These are phyloP conservation scores for Coelastrella sp. DNA, from an alignment of 139 green algal species.

Conservation along the genomic window DNA sequence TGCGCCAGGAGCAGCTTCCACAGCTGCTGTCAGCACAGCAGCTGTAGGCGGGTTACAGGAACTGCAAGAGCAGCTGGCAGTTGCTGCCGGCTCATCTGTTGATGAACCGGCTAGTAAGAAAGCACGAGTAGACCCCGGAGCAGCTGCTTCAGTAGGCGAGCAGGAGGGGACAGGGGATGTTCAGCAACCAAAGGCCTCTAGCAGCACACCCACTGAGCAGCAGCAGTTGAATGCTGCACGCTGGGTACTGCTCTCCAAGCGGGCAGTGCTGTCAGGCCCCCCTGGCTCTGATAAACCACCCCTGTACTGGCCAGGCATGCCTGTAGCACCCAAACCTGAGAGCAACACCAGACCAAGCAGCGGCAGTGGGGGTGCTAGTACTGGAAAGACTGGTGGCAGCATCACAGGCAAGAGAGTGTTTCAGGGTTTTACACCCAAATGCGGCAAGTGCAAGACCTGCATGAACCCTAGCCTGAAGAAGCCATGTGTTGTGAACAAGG, in stretches of 20 bases:
- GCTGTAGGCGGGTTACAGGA: too few species aligned
- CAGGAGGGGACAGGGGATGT: not conserved
- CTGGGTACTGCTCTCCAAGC: constrained; percentile 38
- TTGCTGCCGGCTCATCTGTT: not conserved
- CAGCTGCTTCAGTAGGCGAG: not conserved
- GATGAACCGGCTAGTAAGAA: not conserved
- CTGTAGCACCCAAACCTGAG: not conserved
- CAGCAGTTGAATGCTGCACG: not conserved
- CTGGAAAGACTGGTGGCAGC: not conserved
- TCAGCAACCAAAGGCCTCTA: not conserved
- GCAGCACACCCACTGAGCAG: not conserved
- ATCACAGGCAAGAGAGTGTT: not conserved
- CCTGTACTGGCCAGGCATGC: not conserved
- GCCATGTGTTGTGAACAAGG: constrained; percentile 42
- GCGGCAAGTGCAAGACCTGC: constrained; percentile 45
- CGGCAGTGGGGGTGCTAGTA: not conserved
- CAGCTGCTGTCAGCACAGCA: not conserved
- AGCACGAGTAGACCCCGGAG: not conserved
- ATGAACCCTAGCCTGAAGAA: constrained; percentile 53
- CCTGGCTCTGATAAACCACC: constrained; percentile 5
- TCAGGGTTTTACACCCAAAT: constrained; percentile 44
- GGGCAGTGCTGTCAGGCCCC: constrained; percentile 12
- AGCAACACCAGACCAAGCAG: not conserved
- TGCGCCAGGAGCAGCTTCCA: not conserved
- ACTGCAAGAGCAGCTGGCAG: not conserved